These are phyloP conservation scores for Umbellularia californica DNA, from an alignment of 164 flowering plant genomes.

Conservation along the genomic window DNA sequence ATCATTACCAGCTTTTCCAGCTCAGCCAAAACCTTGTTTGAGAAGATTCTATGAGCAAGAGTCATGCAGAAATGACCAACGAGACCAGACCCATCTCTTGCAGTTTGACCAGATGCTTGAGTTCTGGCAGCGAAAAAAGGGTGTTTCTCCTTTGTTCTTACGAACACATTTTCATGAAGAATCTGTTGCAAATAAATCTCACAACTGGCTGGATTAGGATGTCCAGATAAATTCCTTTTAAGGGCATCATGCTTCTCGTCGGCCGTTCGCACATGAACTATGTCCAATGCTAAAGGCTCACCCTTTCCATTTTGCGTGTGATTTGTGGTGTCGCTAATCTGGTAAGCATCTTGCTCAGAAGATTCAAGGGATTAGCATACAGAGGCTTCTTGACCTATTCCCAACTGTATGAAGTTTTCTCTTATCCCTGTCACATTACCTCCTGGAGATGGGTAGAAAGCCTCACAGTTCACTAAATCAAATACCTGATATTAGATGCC, in stretches of 20 bases:
- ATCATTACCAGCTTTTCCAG: conserved; percentile 82
- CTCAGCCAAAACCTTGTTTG: conserved; percentile 63
- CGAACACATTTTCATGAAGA: conserved; percentile 66
- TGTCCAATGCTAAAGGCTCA: conserved; percentile 35
- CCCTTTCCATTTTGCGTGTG: conserved; percentile 27
- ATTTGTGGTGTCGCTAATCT: conserved; percentile 21
- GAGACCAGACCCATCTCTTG: conserved; percentile 52
- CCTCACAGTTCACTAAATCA: conserved; percentile 88
- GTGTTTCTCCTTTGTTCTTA: conserved; percentile 42
- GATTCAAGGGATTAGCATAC: conserved; percentile 63
- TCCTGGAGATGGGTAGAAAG: conserved; percentile 57
- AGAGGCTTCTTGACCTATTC: conserved; percentile 66
- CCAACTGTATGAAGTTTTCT: conserved; percentile 69
- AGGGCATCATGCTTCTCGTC: conserved; percentile 29
- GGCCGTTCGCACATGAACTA: conserved; percentile 24
- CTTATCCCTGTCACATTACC: conserved; percentile 73
- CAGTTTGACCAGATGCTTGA: conserved; percentile 35
- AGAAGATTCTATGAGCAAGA: conserved; percentile 81
- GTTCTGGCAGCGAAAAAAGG: conserved; percentile 25
- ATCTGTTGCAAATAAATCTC: conserved; percentile 83
- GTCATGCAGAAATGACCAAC: conserved; percentile 88
- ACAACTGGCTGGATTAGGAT: conserved; percentile 50
- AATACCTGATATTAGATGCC: conserved; percentile 58
- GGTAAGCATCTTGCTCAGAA: conserved; percentile 36
- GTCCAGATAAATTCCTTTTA: conserved; percentile 19